A percentile compares a stretch with the other conserved stretches of the same genome.
These are phyloP conservation scores for Oryza glaberrima DNA, from an alignment of 176 grass and related monocot species.

Conservation along the genomic window DNA sequence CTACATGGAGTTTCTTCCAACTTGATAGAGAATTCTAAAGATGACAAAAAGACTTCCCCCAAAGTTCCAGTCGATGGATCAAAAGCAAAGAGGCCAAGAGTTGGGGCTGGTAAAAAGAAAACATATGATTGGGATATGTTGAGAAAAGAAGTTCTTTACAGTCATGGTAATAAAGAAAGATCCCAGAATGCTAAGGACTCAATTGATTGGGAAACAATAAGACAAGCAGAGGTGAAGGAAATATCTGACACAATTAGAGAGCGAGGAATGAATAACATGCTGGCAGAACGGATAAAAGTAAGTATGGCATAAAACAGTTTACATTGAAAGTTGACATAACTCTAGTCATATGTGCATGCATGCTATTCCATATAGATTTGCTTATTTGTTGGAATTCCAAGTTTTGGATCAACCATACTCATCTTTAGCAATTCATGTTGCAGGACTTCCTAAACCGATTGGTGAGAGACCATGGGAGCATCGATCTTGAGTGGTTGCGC, in stretches of 20 bases:
- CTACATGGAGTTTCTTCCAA: constrained; percentile 24
- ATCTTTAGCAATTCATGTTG: constrained; percentile 32
- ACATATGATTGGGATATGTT: constrained; percentile 74
- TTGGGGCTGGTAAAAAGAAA: constrained; percentile 44
- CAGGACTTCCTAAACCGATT: constrained; percentile 74
- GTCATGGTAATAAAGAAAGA: constrained; percentile 47
- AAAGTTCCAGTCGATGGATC: constrained; percentile 31
- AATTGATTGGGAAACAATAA: constrained; percentile 72
- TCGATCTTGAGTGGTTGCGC: constrained; percentile 79
- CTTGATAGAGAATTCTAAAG: constrained; percentile 30
- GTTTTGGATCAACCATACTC: constrained; percentile 4
- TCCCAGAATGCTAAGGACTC: constrained; percentile 53
- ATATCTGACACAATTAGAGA: constrained; percentile 74
- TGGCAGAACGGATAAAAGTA: constrained; percentile 85
- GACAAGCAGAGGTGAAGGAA: constrained; percentile 53
- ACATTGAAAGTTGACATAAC: neutral
- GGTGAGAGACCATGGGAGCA: constrained; percentile 69
- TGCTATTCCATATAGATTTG: constrained; percentile 20
- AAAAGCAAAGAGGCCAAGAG: constrained; percentile 58
- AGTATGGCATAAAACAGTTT: constrained; percentile 48
- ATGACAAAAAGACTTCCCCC: constrained; percentile 29
- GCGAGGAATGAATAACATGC: constrained; percentile 88
- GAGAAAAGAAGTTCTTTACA: constrained; percentile 54
- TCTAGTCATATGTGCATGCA: constrained; percentile 5
- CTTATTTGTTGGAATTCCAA: constrained; percentile 26